phyloP scores from a whole-genome alignment of 495 filamentous ascomycete genomes.

The Bryoglossum gracile region DNA sequence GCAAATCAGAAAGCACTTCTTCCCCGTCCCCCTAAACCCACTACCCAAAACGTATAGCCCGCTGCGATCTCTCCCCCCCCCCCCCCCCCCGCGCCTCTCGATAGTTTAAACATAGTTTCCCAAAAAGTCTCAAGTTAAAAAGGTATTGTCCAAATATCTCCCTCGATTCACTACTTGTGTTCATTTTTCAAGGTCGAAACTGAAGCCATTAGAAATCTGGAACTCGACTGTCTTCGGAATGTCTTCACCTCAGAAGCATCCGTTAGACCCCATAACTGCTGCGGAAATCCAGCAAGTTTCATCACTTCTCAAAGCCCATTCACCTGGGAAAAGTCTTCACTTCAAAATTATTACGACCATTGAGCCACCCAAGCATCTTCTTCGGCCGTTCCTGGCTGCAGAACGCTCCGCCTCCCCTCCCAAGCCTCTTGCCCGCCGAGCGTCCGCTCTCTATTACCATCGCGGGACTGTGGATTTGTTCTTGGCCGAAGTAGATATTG shows the following conservation, averaged over 20 bases:
- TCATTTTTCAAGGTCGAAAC: background rate
- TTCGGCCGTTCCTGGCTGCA: conserved; percentile 10
- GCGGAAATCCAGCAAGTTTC: conserved; percentile 15
- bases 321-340: conserved; percentile 3
- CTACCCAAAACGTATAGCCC: no score
- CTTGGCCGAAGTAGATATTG: conserved; percentile 10
- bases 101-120: no score
- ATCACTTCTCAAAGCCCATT: conserved; percentile 6
- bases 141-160: background rate
- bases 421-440: conserved; percentile 1
- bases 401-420: conserved; percentile 5
- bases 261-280: conserved; percentile 14
- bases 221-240: background rate
- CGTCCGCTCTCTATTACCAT: conserved; percentile 19
- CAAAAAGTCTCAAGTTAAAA: background rate
- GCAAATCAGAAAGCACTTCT: no score
- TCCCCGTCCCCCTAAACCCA: no score
- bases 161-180: background rate
- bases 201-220: background rate
- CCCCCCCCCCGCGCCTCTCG: no score
- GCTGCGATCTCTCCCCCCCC: no score
- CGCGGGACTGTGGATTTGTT: conserved; percentile 17
- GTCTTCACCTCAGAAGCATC: conserved; percentile 6
- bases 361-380: conserved; percentile 15
- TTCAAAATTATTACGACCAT: conserved; percentile 20